Conservation (phyloP, 768 basidiomycete genomes). For the Hygrophoropsis aurantiaca region DNA sequence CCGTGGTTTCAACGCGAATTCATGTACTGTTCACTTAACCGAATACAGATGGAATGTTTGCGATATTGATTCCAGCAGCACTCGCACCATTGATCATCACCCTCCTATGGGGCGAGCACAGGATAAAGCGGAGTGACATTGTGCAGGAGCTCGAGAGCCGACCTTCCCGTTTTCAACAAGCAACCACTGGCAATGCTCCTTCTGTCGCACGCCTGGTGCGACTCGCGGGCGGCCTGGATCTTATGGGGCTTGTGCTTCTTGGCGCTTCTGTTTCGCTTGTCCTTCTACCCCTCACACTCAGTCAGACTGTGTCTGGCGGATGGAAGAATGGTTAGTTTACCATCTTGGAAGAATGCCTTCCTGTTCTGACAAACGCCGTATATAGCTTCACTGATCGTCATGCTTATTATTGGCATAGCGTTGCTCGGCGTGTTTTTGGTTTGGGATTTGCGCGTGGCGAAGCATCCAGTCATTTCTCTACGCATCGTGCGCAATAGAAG, state of each 20-base stretch:
- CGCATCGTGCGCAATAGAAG: slow-evolving; percentile 60
- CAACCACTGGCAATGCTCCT: neutral
- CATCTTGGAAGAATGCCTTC: no score
- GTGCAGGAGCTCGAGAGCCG: slow-evolving; percentile 9
- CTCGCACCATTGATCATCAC: slow-evolving; percentile 53
- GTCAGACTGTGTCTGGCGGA: slow-evolving; percentile 33
- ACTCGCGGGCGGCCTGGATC: slow-evolving; percentile 40
- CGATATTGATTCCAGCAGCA: slow-evolving; percentile 52
- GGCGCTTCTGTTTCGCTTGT: slow-evolving; percentile 50
- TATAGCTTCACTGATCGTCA: slow-evolving; percentile 50
- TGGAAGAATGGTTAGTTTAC: slow-evolving; percentile 49
- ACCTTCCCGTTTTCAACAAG: neutral
- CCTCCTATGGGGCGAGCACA: slow-evolving; percentile 54
- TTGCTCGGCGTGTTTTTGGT: slow-evolving; percentile 43
- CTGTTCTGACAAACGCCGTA: neutral
- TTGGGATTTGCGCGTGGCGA: slow-evolving; percentile 53
- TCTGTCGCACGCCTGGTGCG: slow-evolving; percentile 11
- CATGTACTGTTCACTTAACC: neutral
- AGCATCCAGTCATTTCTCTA: slow-evolving; percentile 59
- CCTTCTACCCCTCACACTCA: slow-evolving; percentile 54
- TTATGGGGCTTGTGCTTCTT: slow-evolving; percentile 51
- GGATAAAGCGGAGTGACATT: slow-evolving; percentile 39
- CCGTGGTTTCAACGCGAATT: slow-evolving; percentile 1
- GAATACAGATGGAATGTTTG: slow-evolving; percentile 52
- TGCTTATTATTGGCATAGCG: slow-evolving; percentile 46